These are phyloP conservation scores for Pichia sp. DNA, from an alignment of 1,139 yeast species.

Conservation along the genomic window DNA sequence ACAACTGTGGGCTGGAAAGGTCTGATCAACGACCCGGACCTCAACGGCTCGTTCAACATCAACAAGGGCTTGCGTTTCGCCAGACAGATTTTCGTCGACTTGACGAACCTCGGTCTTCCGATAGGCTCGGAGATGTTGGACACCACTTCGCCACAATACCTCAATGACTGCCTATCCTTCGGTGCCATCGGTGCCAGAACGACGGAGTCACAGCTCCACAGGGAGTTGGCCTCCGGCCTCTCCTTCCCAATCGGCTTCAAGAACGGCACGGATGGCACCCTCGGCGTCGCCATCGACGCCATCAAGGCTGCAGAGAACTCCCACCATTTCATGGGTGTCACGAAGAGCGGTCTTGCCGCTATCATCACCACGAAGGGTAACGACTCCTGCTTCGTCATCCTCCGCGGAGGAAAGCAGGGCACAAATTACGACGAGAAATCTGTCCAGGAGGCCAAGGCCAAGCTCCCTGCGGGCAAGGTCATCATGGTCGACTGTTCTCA, in stretches of 20 bases:
- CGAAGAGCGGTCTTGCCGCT: slow-evolving; percentile 95
- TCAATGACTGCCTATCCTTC: slow-evolving; percentile 83
- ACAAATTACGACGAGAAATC: slow-evolving; percentile 85
- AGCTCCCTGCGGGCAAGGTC: slow-evolving; percentile 46
- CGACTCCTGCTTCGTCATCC: slow-evolving; percentile 79
- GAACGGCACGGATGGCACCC: slow-evolving; percentile 95
- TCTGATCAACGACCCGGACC: slow-evolving; percentile 92
- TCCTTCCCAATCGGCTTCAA: slow-evolving; percentile 98
- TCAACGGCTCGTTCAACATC: slow-evolving; percentile 87
- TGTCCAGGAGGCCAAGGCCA: slow-evolving; percentile 70
- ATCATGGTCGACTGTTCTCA: slow-evolving; percentile 97
- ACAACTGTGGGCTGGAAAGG: slow-evolving; percentile 99
- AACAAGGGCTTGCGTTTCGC: slow-evolving; percentile 90
- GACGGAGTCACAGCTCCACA: slow-evolving; percentile 95
- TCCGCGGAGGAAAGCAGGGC: slow-evolving; percentile 93
- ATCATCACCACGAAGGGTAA: slow-evolving; percentile 95
- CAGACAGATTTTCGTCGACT: slow-evolving; percentile 78
- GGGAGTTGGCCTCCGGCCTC: slow-evolving; percentile 94
- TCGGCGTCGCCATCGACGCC: slow-evolving; percentile 92
- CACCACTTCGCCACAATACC: slow-evolving; percentile 95
- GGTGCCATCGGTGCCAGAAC: slow-evolving; percentile 99
- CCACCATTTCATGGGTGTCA: slow-evolving; percentile 95
- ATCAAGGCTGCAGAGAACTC: slow-evolving; percentile 86
- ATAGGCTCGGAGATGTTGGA: slow-evolving; percentile 98
- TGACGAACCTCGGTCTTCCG: slow-evolving; percentile 76